Percentiles rank a stretch among this genome's conserved stretches.
phyloP scores from a whole-genome alignment of 768 basidiomycete genomes.

The Mycena kentingensis region DNA sequence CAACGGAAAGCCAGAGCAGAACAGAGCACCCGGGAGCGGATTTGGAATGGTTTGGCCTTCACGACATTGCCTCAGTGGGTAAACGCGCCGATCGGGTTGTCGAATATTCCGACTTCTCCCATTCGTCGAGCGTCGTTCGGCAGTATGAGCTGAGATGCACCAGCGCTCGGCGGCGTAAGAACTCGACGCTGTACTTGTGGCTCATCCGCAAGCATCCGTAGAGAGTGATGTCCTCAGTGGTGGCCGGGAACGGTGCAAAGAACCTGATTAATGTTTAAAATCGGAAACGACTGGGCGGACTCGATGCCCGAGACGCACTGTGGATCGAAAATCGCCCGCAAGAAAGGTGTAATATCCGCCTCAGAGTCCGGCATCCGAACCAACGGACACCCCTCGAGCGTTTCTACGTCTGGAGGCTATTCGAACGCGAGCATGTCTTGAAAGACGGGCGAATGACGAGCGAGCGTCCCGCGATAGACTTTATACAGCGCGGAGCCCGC shows the following conservation, averaged over 20 bases:
- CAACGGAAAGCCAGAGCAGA: neutral
- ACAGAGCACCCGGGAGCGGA: neutral
- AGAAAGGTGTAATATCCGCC: neutral
- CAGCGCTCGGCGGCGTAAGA: neutral
- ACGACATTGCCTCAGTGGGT: neutral
- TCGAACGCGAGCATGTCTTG: neutral
- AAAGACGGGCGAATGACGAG: neutral
- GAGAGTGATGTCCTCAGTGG: neutral
- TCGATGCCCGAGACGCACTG: neutral
- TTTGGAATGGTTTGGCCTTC: neutral
- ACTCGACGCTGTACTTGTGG: neutral
- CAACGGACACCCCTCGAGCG: neutral
- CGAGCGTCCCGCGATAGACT: conserved; percentile 12
- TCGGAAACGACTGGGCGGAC: neutral
- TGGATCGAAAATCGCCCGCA: neutral
- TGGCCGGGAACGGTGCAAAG: neutral
- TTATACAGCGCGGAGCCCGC: conserved; percentile 6
- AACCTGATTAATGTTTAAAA: neutral
- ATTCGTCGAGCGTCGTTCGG: neutral
- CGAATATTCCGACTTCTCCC: neutral
- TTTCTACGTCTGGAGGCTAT: neutral
- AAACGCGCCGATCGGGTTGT: neutral
- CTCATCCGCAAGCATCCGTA: neutral
- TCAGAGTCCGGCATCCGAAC: neutral
- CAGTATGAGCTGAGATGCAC: neutral